These are phyloP conservation scores for Aspergillus intermedius DNA, from an alignment of 2,329 filamentous ascomycete species.

Conservation along the genomic window DNA sequence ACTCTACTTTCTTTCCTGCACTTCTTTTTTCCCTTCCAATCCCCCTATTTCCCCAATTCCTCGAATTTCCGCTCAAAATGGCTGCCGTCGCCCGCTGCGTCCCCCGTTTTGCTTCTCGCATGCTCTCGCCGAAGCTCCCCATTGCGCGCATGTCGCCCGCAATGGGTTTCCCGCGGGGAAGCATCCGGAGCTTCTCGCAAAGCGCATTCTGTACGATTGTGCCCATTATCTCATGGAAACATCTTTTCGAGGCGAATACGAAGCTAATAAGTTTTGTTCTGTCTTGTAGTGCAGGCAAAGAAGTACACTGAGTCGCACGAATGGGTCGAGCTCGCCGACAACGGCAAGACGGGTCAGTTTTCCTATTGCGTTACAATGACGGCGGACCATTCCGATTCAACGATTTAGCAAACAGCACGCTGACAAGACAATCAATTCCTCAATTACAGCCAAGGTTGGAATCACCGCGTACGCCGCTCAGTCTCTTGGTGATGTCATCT, in stretches of 20 bases:
- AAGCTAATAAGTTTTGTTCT: slow-evolving; percentile 18
- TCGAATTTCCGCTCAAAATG: slow-evolving; percentile 23
- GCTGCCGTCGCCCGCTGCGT: slow-evolving; percentile 29
- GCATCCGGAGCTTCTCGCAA: slow-evolving; percentile 35
- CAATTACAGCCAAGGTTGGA: slow-evolving; percentile 56
- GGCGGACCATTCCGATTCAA: not conserved
- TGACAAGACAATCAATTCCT: slow-evolving; percentile 1
- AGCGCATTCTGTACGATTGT: slow-evolving; percentile 33
- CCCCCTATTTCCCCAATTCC: not conserved
- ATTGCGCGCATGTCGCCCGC: slow-evolving; percentile 26
- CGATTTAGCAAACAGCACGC: not conserved
- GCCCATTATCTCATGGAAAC: slow-evolving; percentile 4
- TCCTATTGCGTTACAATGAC: not conserved
- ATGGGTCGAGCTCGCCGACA: slow-evolving; percentile 84
- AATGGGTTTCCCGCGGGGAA: slow-evolving; percentile 38
- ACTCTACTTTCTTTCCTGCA: slow-evolving; percentile 6
- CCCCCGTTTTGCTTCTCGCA: slow-evolving; percentile 32
- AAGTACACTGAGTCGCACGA: slow-evolving; percentile 97
- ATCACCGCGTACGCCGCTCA: slow-evolving; percentile 90
- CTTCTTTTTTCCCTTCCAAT: slow-evolving; percentile 6
- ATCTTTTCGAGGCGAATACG: slow-evolving; percentile 1
- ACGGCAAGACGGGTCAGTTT: slow-evolving; percentile 64
- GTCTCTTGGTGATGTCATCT: slow-evolving; percentile 92
- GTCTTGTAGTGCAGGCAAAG: slow-evolving; percentile 47
- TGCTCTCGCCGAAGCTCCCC: slow-evolving; percentile 32